Evolutionary conservation across 176 grass and related monocot genomes (phyloP).

Genomic region (Aechmea fasciata): DNA sequence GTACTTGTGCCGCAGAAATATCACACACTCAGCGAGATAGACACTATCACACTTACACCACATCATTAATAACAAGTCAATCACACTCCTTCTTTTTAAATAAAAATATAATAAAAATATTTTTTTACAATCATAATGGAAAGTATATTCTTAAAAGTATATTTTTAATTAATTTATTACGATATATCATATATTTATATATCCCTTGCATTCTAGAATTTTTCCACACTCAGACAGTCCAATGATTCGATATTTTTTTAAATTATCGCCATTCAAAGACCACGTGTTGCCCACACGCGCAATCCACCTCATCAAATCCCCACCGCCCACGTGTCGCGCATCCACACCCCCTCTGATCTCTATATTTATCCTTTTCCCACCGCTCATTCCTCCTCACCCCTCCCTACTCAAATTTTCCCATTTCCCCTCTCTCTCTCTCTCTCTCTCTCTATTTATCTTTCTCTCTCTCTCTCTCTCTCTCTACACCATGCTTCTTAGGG

Average conservation of each 20-base stretch:
- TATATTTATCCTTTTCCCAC: not conserved
- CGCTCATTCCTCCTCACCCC: not conserved
- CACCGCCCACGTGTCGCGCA: slow-evolving; percentile 22
- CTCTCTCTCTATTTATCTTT: no score
- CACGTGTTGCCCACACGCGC: slow-evolving; percentile 53
- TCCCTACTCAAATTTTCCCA: no score
- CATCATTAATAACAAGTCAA: no score
- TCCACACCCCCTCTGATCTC: slow-evolving; percentile 14
- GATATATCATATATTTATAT: no score
- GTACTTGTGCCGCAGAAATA: not conserved
- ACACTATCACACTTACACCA: no score
- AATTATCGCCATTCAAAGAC: not conserved
- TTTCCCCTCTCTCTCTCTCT: not conserved
- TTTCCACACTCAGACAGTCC: no score
- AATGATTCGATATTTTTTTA: not conserved
- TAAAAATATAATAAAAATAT: no score
- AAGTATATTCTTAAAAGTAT: no score
- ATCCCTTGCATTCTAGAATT: no score
- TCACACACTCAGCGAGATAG: not conserved
- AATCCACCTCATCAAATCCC: not conserved
- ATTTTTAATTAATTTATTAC: no score
- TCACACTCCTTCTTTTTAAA: no score
- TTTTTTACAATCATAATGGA: no score
- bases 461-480: not conserved
- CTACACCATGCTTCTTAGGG: slow-evolving; percentile 30